phyloP scores from a whole-genome alignment of 306 rosid species.

The Mimosa pudica region DNA sequence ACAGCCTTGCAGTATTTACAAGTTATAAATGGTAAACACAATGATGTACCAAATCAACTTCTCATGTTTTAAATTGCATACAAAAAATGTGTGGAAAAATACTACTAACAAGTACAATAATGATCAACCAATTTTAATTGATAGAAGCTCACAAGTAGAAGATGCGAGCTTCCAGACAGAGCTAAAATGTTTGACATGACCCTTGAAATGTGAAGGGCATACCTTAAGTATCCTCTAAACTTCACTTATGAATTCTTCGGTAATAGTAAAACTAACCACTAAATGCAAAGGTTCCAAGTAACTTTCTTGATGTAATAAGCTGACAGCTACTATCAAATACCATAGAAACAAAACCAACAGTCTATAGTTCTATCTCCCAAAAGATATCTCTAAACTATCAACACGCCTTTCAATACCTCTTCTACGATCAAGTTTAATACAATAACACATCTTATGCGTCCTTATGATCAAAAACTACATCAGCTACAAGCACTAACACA shows the following conservation, averaged over 20 bases:
- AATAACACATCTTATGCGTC: neutral
- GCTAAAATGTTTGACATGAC: neutral
- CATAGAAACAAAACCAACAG: too few species aligned
- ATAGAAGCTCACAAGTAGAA: neutral
- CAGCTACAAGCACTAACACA: too few species aligned
- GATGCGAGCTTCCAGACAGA: neutral
- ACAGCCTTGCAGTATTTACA: neutral
- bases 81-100: too few species aligned
- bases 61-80: neutral
- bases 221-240: neutral
- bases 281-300: neutral
- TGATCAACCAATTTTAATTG: neutral
- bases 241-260: neutral
- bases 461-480: too few species aligned
- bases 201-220: neutral
- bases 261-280: neutral
- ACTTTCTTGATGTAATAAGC: neutral
- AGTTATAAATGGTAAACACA: neutral
- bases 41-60: neutral
- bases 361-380: too few species aligned
- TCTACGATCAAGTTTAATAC: neutral
- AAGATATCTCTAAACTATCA: too few species aligned
- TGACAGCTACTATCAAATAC: neutral
- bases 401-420: neutral
- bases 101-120: neutral